phyloP scores from a whole-genome alignment of 352 stramenopile genomes.

The Phytopythium aichiense region DNA sequence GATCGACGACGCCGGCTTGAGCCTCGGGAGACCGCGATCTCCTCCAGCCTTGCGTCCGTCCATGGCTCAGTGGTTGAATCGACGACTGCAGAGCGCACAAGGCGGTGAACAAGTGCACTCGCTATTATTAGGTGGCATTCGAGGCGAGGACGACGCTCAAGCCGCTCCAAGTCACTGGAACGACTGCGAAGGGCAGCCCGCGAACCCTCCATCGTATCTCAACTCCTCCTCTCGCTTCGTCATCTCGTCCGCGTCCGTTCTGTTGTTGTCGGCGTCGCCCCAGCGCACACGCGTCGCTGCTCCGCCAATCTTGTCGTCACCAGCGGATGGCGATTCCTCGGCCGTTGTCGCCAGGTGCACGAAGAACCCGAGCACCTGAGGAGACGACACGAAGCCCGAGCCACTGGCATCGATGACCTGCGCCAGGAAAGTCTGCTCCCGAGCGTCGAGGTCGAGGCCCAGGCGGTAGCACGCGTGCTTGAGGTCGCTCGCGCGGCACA shows the following conservation, averaged over 20 bases:
- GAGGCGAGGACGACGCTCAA: not conserved
- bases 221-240: not conserved
- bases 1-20: constrained; percentile 44
- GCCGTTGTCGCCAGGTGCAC: constrained; percentile 26
- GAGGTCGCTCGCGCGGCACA: constrained; percentile 54
- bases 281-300: constrained; percentile 4
- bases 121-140: not conserved
- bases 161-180: not conserved
- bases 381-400: constrained; percentile 60
- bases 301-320: not conserved
- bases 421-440: constrained; percentile 56
- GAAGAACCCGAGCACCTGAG: constrained; percentile 59
- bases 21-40: constrained; percentile 25
- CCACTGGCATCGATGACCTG: constrained; percentile 38
- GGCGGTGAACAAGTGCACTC: not conserved
- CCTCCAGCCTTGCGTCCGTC: not conserved
- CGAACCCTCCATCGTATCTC: not conserved
- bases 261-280: constrained; percentile 7
- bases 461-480: constrained; percentile 74
- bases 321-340: not conserved
- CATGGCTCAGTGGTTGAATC: not conserved
- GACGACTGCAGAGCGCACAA: not conserved
- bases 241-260: not conserved
- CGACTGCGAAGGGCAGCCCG: not conserved
- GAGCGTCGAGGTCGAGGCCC: constrained; percentile 57